Base-by-base conservation (phyloP, 2,329 filamentous ascomycete species). In the Berkeleyomyces basicola region DNA sequence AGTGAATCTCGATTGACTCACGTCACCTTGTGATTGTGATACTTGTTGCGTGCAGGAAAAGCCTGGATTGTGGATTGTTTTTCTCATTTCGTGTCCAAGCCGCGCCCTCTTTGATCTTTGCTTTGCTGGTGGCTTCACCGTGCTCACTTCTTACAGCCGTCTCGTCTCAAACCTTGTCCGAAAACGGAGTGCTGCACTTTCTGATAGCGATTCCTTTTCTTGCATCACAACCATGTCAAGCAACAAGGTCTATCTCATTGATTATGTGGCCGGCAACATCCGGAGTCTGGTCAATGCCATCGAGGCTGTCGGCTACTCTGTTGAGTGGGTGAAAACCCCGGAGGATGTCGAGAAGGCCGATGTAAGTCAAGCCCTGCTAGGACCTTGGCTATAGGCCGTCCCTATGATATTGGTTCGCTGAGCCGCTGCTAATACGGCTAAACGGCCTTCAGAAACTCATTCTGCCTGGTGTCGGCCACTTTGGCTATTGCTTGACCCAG, bases 261-360 rank as follows among this genome's bases (percentile, higher is more conserved):
- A 97, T 77, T 97, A 96, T 73, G 92, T 96, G 67, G 92, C 93
- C 66, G 93, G 93, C 71, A 99, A 99, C 74, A 85, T 99, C 69
- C 87, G 92, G 67, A 96, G 91, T 67, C 82, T 99, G 69, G 92
- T 91, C 71, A 99, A 99, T 78, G 93, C 92, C 69, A 95, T 99
- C 70, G 92, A 99, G 74, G 95, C 93, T 74, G 82, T 92, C 64
- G 93, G 93, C 66, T 97, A 92, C 73, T 82, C 88, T 53, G 89
- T 99, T 57, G 88, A 93, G 77, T 97, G 92, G 93, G 80, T 99
- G 68, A 86, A 81, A 69, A 84, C 84, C 42, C 93, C 93, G 3
- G 84, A 87, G 68, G 90, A 97, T 74, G 83, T 99, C 62, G 77
- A 83, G 66, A 84, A 85, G 68, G 93, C 92, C 67, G 88, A 96